phyloP scores from a whole-genome alignment of 106 monocot species.

The Posidonia australis region DNA sequence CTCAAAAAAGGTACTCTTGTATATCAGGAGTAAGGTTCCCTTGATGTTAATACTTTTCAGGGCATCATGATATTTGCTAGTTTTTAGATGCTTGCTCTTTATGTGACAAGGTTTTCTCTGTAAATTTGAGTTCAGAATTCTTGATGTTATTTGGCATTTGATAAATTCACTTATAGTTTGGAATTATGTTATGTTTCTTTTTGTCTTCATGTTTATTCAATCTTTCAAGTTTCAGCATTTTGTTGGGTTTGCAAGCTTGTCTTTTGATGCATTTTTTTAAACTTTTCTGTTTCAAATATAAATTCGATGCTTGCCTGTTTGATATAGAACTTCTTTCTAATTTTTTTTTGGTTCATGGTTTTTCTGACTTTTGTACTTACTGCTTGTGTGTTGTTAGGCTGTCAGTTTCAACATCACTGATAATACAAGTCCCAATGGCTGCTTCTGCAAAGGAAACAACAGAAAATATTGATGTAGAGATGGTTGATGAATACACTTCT shows the following conservation, averaged over 20 bases:
- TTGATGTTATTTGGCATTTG: too few relatives aligned
- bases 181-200: too few relatives aligned
- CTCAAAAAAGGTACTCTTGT: too few relatives aligned
- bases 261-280: neutral
- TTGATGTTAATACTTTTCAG: too few relatives aligned
- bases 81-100: too few relatives aligned
- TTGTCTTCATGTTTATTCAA: neutral
- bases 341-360: neutral
- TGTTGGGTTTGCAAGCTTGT: neutral
- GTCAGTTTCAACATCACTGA: neutral
- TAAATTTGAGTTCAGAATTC: too few relatives aligned
- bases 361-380: neutral
- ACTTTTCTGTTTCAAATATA: neutral
- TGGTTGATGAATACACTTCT: slow-evolving; percentile 49
- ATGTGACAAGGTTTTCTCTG: too few relatives aligned
- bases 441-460: slow-evolving; percentile 30
- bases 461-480: slow-evolving; percentile 34
- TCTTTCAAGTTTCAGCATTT: neutral
- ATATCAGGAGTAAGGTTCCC: too few relatives aligned
- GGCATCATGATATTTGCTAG: too few relatives aligned
- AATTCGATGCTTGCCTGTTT: too few relatives aligned
- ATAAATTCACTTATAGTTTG: too few relatives aligned
- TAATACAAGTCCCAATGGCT: slow-evolving; percentile 3
- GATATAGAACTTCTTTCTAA: neutral
- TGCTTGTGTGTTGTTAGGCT: neutral